phyloP scores from a whole-genome alignment of 495 filamentous ascomycete genomes.

The Glutinoglossum americanum region DNA sequence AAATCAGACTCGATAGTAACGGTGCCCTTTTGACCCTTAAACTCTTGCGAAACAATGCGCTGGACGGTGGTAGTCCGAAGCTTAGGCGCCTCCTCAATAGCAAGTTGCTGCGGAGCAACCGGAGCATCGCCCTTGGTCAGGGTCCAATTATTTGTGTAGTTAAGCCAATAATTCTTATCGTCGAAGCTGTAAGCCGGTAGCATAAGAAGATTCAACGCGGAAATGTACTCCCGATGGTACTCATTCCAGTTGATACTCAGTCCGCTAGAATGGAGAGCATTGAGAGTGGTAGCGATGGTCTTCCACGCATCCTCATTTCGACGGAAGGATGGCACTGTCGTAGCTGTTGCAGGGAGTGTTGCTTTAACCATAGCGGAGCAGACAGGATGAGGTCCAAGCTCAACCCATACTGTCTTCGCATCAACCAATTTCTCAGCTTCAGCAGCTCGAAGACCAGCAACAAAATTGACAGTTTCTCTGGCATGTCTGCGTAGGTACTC shows the following conservation, averaged over 20 bases:
- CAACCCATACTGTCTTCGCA: constrained; percentile 20
- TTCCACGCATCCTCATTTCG: constrained; percentile 38
- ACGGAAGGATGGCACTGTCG: constrained; percentile 37
- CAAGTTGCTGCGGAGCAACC: constrained; percentile 7
- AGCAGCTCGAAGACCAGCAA: constrained; percentile 36
- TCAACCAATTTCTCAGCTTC: constrained; percentile 17
- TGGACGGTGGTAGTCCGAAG: constrained; percentile 17
- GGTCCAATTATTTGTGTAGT: constrained; percentile 40
- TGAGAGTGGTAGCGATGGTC: constrained; percentile 35
- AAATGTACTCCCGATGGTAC: constrained; percentile 49
- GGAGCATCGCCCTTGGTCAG: constrained; percentile 22
- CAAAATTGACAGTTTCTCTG: constrained; percentile 54
- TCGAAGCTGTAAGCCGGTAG: constrained; percentile 64
- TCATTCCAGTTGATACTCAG: constrained; percentile 56
- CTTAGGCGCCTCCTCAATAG: constrained; percentile 9
- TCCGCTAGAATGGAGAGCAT: constrained; percentile 39
- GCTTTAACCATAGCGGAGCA: constrained; percentile 12
- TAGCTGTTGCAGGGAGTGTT: constrained; percentile 16
- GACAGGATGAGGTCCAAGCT: constrained; percentile 15
- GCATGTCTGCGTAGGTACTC: constrained; percentile 45
- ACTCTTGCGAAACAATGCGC: constrained; percentile 28
- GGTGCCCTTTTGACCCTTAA: constrained; percentile 29
- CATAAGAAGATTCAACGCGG: constrained; percentile 35
- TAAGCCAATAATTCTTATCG: constrained; percentile 65
- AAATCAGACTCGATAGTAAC: constrained; percentile 50